Conservation (phyloP, 441 rosid species). For the Gossypium schwendimanii region DNA sequence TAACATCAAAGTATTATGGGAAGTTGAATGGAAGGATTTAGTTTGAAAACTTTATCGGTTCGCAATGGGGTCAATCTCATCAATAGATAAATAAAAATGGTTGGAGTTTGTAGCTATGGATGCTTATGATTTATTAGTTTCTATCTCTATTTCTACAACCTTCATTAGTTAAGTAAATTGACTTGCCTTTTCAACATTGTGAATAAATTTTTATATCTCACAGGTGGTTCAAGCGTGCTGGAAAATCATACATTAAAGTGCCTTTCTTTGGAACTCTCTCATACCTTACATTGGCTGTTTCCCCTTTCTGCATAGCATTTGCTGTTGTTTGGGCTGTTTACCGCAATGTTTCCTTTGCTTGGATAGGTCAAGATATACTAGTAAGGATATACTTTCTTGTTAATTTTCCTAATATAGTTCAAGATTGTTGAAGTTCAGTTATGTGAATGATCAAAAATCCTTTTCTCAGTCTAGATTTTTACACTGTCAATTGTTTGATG, state of each 20-base stretch:
- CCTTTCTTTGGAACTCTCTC: conserved; percentile 68
- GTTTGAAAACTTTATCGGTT: neutral
- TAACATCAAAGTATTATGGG: neutral
- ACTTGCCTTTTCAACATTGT: neutral
- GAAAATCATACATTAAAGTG: conserved; percentile 45
- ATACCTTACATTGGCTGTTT: conserved; percentile 55
- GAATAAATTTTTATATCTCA: conserved; percentile 19
- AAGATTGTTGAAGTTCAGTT: conserved; percentile 3
- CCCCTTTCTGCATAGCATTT: conserved; percentile 69
- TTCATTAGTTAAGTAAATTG: neutral
- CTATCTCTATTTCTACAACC: neutral
- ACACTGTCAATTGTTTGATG: neutral
- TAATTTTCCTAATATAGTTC: neutral
- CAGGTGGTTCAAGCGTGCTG: conserved; percentile 68
- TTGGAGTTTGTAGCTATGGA: neutral
- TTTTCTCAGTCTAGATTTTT: neutral
- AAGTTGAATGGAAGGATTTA: neutral
- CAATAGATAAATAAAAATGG: neutral
- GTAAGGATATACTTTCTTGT: conserved; percentile 39
- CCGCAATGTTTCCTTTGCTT: conserved; percentile 43
- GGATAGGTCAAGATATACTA: conserved; percentile 98
- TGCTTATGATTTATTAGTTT: neutral
- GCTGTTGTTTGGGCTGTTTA: conserved; percentile 40
- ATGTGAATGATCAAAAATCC: neutral
- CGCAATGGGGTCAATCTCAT: neutral